These are phyloP conservation scores for Hypoxylon sp. DNA, from an alignment of 2,329 filamentous ascomycete genomes.

Conservation along the genomic window DNA sequence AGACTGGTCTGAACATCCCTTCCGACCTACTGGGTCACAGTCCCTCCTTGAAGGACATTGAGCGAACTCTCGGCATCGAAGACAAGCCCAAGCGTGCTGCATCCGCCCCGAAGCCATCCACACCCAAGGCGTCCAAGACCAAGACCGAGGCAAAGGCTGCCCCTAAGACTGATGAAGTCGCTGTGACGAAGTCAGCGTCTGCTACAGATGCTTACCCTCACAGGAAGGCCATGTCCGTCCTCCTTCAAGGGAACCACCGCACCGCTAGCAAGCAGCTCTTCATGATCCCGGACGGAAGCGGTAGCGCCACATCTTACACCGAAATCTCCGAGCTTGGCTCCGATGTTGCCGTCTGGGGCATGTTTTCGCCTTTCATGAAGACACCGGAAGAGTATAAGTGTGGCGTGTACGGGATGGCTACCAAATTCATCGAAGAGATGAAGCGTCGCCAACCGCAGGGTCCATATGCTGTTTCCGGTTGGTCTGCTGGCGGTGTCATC, in stretches of 20 bases:
- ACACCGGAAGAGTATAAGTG: constrained; percentile 71
- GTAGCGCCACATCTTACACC: constrained; percentile 72
- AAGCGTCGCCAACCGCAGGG: constrained; percentile 74
- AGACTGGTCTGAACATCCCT: constrained; percentile 62
- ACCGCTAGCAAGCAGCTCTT: constrained; percentile 60
- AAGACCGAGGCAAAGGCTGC: constrained; percentile 41
- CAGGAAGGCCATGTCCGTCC: constrained; percentile 57
- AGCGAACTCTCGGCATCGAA: constrained; percentile 67
- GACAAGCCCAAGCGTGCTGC: constrained; percentile 50
- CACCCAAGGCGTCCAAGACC: constrained; percentile 41
- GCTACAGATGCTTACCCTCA: constrained; percentile 56
- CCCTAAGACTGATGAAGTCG: constrained; percentile 50
- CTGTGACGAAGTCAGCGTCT: constrained; percentile 54
- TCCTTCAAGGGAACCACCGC: constrained; percentile 60
- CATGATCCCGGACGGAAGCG: constrained; percentile 65
- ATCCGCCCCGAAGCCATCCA: constrained; percentile 43
- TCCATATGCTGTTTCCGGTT: constrained; percentile 74
- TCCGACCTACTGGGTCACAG: constrained; percentile 69
- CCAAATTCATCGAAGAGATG: constrained; percentile 74
- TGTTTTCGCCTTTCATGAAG: constrained; percentile 78
- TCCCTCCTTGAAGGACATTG: constrained; percentile 70
- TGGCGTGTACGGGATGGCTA: constrained; percentile 70
- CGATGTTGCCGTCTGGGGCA: constrained; percentile 61
- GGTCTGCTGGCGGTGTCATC: constrained; percentile 80
- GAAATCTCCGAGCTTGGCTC: constrained; percentile 62